Evolutionary conservation across 164 flowering plant genomes (phyloP), one percentile per base, ranked within the genome.

Genomic region (Umbellularia californica): DNA sequence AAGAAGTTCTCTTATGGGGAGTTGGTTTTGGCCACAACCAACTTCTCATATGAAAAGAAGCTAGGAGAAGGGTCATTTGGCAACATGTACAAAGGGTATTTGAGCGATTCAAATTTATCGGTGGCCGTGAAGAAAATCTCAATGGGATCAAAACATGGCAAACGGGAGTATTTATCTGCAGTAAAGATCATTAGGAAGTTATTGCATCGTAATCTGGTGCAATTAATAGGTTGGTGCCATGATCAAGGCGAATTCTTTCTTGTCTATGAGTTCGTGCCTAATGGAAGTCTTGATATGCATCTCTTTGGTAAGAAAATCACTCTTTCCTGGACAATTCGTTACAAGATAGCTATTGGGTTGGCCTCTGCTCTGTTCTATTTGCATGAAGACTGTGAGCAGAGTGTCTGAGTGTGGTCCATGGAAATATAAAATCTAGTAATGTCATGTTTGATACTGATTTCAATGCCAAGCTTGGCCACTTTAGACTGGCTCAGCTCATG

Each of bases 31-130:
- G 89, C 91, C 6, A 89, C 93, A 0, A 82, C 78, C 25, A 79
- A 83, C 28, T 90, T 87, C 72, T 73, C 74, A 30, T 67, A 71
- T 14, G 81, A 76, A 52, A 80, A 84, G 79, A 82, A 82, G 83
- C 82, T 90, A 1, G 95, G 92, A 28, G 75, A 76, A 77, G 91
- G 91, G 1, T 91, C 89, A 7, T 90, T 83, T 33, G 95, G 92
- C 27, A 79, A 74, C 12, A 90, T 89, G 12, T 89, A 83, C 72
- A 86, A 72, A 68, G 95, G 91, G 19, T 14, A 65, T 19, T 69
- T 85, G 76, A 66, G 66, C 13, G 75, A 68, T 30, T 41, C 75
- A 13, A 77, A 73, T 50, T n/a, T 74, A 50, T 85, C 79, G 55
- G 83, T 90, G 7, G 94, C 94, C 0, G 88, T 90, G 17, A 89